Base-by-base conservation (phyloP, 495 filamentous ascomycete genomes). In the Staphylotrichum tortipilum region DNA sequence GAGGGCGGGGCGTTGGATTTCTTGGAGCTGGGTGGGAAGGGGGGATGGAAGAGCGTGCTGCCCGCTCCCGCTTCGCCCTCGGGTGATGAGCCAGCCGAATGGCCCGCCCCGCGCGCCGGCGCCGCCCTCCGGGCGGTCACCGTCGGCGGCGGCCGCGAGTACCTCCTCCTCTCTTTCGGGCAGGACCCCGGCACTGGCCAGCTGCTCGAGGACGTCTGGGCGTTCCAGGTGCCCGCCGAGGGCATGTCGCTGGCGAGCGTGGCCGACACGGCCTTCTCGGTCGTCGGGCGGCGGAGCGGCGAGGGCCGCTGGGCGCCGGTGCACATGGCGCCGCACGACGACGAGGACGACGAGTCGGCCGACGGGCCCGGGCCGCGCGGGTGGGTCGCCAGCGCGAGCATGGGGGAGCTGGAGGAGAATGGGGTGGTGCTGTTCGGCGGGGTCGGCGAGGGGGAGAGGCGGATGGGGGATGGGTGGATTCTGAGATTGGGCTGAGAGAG, bases 151-250 rank as follows among this genome's bases (percentile, higher is more conserved):
- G 81, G 79, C 0, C 70, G 76, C 29, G 64, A 76, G 43, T 81
- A 73, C 46, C 64, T 92, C 5, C 62, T 89, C 1, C 78, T 86
- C 0, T 54, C 85, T 28, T 77, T 88, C 40, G 87, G 87, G 7
- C 84, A 89, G 66, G 81, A 88, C 54, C 72, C 73, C n/a, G 79
- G 74, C 4, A 81, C 82, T 0, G 85, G 85, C 1, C 80, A 74
- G 55, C 86, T 87, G 72, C 70, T 78, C 55, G 64, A 69, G 15
- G 86, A 90, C 65, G 75, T 87, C 2, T 92, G 87, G 88, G 74
- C 71, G 0, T 92, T 84, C 61, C 77, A 86, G 56, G 68, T 87
- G 29, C 68, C 70, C 12, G 64, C 67, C 7, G 66, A 77, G 34
- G 69, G 72, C 33, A 69, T 69, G 65, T 73, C 69, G 7, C 65